These are phyloP conservation scores for Hanseniaspora vineae DNA, from an alignment of 805 yeast genomes.

Conservation along the genomic window DNA sequence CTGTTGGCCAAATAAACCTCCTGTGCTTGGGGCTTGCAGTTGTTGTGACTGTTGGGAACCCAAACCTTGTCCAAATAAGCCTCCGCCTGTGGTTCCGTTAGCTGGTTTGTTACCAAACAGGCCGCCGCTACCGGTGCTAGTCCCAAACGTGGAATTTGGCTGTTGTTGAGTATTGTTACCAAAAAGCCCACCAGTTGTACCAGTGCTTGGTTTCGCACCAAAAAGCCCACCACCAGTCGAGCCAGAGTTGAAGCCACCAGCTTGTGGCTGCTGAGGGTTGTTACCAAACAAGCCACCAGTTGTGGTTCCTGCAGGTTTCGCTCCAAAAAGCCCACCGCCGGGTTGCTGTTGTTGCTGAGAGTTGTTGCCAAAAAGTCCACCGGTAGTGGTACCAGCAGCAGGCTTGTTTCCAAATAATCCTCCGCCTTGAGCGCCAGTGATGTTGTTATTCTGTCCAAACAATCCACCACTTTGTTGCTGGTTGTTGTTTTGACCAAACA, in stretches of 20 bases:
- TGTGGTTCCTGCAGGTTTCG: slow-evolving; percentile 9
- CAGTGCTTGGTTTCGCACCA: slow-evolving; percentile 13
- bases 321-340: slow-evolving; percentile 16
- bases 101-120: slow-evolving; percentile 17
- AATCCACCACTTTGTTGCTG: slow-evolving; percentile 21
- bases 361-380: slow-evolving; percentile 15
- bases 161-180: too few species aligned
- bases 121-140: too few species aligned
- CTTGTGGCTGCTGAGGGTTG: slow-evolving; percentile 17
- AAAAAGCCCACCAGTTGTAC: slow-evolving; percentile 28
- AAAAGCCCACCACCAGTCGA: slow-evolving; percentile 19
- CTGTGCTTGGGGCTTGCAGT: slow-evolving; percentile 1
- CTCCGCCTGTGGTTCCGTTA: slow-evolving; percentile 20
- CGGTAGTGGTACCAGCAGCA: slow-evolving; percentile 7
- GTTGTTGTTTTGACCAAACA: slow-evolving; percentile 11
- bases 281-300: slow-evolving; percentile 29
- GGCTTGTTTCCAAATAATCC: slow-evolving; percentile 9
- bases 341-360: slow-evolving; percentile 7
- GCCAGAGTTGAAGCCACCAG: slow-evolving; percentile 10
- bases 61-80: slow-evolving; percentile 28
- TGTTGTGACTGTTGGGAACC: slow-evolving; percentile 11
- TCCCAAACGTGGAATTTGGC: too few species aligned
- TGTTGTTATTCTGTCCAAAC: slow-evolving; percentile 24
- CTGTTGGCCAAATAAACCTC: slow-evolving; percentile 13
- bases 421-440: neutral